Evolutionary conservation across 2,329 filamentous ascomycete species (phyloP).

Genomic region (Xylariomycetidae sp.): DNA sequence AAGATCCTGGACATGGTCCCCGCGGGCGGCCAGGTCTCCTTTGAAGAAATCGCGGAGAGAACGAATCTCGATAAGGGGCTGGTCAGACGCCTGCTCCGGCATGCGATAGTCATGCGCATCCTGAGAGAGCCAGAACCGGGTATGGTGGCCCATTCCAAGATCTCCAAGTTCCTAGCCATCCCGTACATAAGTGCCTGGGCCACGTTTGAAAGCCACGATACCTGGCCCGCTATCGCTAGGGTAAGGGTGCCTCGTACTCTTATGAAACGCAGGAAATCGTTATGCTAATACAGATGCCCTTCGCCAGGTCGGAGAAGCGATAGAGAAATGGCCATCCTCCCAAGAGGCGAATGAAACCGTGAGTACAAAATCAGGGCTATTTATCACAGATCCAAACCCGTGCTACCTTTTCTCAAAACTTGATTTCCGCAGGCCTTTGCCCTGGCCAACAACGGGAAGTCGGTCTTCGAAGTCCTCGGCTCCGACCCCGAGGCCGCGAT

Average conservation of each 20-base stretch:
- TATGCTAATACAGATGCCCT: conserved; percentile 8
- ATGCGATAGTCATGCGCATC: conserved; percentile 25
- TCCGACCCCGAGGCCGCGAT: conserved; percentile 6
- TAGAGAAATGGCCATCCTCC: conserved; percentile 19
- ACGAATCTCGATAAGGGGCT: conserved; percentile 14
- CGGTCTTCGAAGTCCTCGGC: conserved; percentile 10
- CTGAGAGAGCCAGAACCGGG: conserved; percentile 24
- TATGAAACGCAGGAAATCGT: conserved; percentile 1
- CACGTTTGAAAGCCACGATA: conserved; percentile 9
- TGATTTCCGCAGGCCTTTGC: conserved; percentile 16
- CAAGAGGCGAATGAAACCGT: conserved; percentile 17
- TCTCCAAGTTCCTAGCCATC: conserved; percentile 13
- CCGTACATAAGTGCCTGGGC: conserved; percentile 14
- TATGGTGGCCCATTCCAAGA: conserved; percentile 24
- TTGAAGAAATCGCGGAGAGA: conserved; percentile 12
- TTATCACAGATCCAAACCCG: neutral
- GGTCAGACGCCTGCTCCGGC: conserved; percentile 21
- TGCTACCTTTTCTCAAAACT: conserved; percentile 5
- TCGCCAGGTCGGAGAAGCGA: conserved; percentile 14
- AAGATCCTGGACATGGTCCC: conserved; percentile 21
- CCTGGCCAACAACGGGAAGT: conserved; percentile 10
- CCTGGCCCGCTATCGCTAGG: conserved; percentile 14
- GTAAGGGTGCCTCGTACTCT: conserved; percentile 7
- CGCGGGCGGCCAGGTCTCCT: conserved; percentile 14
- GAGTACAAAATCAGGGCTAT: conserved; percentile 5